Evolutionary conservation across 2,329 filamentous ascomycete species (phyloP).

Genomic region (Diaporthe sp.): DNA sequence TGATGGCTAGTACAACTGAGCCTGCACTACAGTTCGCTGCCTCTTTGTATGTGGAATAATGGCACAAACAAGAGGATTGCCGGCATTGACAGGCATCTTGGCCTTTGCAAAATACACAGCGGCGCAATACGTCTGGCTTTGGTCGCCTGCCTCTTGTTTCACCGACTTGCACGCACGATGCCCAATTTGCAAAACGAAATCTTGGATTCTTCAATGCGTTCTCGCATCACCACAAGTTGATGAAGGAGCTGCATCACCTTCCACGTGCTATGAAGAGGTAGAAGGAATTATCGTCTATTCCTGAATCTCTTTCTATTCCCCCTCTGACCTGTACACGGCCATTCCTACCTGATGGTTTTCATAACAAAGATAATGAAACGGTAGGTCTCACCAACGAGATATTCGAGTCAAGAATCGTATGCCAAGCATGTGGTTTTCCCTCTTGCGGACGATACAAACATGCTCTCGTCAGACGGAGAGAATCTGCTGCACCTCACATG

Average conservation of each 20-base stretch:
- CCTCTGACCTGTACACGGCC: neutral
- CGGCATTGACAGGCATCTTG: too few species aligned
- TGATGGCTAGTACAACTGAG: too few species aligned
- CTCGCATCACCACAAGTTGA: too few species aligned
- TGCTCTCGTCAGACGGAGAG: neutral
- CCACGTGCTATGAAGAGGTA: too few species aligned
- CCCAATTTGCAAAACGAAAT: neutral
- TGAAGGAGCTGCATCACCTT: neutral
- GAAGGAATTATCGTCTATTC: neutral
- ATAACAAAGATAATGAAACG: neutral
- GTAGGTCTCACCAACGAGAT: neutral
- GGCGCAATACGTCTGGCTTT: too few species aligned
- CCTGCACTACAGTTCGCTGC: neutral
- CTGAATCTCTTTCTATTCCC: accelerated
- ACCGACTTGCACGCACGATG: neutral
- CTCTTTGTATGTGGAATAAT: too few species aligned
- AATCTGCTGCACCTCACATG: neutral
- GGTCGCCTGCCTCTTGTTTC: neutral
- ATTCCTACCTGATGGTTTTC: neutral
- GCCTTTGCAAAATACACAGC: too few species aligned
- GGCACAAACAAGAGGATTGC: too few species aligned
- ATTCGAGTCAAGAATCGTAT: neutral
- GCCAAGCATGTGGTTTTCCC: too few species aligned
- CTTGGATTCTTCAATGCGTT: neutral
- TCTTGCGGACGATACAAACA: neutral